Evolutionary conservation across 2,329 filamentous ascomycete species (phyloP).

Genomic region (Biscogniauxia marginata): DNA sequence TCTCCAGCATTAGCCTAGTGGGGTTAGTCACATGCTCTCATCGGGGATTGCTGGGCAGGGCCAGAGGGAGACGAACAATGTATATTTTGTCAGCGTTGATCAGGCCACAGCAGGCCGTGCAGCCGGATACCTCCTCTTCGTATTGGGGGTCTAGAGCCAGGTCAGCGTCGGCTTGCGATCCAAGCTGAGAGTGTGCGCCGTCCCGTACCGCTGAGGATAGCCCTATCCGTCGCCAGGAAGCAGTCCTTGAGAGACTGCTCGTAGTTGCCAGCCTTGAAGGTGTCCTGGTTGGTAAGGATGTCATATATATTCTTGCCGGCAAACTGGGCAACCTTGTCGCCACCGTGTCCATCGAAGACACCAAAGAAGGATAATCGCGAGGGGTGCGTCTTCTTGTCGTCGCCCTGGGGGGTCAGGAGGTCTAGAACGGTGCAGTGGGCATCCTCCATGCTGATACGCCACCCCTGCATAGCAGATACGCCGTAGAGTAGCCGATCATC

Average conservation of each 20-base stretch:
- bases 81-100: slow-evolving; percentile 91
- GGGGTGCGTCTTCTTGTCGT: slow-evolving; percentile 62
- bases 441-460: slow-evolving; percentile 99
- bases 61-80: slow-evolving; percentile 66
- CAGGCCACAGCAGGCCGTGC: slow-evolving; percentile 89
- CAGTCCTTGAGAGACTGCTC: slow-evolving; percentile 96
- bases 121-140: slow-evolving; percentile 96
- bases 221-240: slow-evolving; percentile 92
- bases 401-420: slow-evolving; percentile 59
- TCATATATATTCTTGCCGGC: slow-evolving; percentile 90
- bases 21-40: slow-evolving; percentile 25
- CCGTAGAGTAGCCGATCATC: slow-evolving; percentile 93
- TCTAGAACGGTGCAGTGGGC: slow-evolving; percentile 88
- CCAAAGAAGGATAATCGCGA: slow-evolving; percentile 91
- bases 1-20: slow-evolving; percentile 91
- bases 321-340: slow-evolving; percentile 93
- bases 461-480: slow-evolving; percentile 98
- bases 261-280: slow-evolving; percentile 87
- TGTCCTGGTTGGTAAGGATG: slow-evolving; percentile 92
- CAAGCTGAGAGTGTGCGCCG: slow-evolving; percentile 1
- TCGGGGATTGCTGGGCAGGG: slow-evolving; percentile 10
- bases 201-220: slow-evolving; percentile 83
- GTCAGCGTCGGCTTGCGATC: slow-evolving; percentile 15
- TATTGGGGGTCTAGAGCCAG: slow-evolving; percentile 78
- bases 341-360: slow-evolving; percentile 96